phyloP scores from a whole-genome alignment of 2,329 filamentous ascomycete genomes.

The Pseudogymnoascus sp. region DNA sequence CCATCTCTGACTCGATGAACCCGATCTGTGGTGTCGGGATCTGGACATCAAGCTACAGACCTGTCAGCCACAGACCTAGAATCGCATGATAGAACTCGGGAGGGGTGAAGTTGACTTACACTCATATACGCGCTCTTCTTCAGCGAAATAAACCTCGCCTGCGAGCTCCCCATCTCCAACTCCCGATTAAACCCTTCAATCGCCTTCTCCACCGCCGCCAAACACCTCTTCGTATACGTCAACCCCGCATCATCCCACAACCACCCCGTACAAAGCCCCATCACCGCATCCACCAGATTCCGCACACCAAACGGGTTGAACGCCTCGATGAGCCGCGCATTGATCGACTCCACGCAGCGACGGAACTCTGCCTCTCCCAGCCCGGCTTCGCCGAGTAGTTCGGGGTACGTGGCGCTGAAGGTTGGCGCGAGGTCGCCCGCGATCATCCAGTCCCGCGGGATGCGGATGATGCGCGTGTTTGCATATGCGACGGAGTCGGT shows the following conservation, averaged over 20 bases:
- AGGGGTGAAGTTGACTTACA: slow-evolving; percentile 36
- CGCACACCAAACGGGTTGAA: slow-evolving; percentile 71
- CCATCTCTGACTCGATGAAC: neutral
- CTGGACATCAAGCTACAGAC: slow-evolving; percentile 5
- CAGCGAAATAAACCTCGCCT: slow-evolving; percentile 62
- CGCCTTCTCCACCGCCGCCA: slow-evolving; percentile 67
- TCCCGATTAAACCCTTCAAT: slow-evolving; percentile 80
- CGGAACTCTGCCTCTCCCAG: slow-evolving; percentile 83
- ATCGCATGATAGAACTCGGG: neutral
- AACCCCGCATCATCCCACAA: slow-evolving; percentile 86
- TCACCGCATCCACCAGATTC: slow-evolving; percentile 68
- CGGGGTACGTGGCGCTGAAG: slow-evolving; percentile 91
- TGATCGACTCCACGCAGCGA: slow-evolving; percentile 70
- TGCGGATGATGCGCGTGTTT: slow-evolving; percentile 80
- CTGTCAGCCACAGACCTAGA: neutral
- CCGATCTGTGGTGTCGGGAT: slow-evolving; percentile 9
- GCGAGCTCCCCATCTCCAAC: slow-evolving; percentile 48
- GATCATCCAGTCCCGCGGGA: slow-evolving; percentile 84
- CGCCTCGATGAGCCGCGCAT: slow-evolving; percentile 63
- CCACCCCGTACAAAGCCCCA: slow-evolving; percentile 84
- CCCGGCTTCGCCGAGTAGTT: slow-evolving; percentile 80
- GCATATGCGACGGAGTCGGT: slow-evolving; percentile 63
- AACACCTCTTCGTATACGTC: slow-evolving; percentile 62
- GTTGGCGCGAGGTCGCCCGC: slow-evolving; percentile 84
- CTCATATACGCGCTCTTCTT: slow-evolving; percentile 82